Evolutionary conservation across 169 alveolate species (phyloP), one percentile per base, ranked within the genome.

Genomic region (Eimeria praecox): DNA sequence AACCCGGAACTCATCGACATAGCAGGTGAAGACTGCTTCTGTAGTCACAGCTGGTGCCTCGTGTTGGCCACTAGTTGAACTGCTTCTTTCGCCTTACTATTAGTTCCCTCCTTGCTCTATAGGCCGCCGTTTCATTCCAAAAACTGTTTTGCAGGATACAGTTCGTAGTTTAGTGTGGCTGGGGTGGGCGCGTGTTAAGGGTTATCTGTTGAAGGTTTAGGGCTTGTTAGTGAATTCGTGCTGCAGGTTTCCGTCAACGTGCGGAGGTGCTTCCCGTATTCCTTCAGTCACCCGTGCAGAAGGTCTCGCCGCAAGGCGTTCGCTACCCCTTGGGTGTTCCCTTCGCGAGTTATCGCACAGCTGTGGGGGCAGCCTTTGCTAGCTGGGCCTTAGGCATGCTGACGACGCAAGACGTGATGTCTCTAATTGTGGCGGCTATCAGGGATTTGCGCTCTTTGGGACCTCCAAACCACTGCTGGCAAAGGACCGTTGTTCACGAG

Each of bases 391-490:
- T 93, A 44, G 89, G 80, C 20, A 93, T 93, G 93, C 42, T 93
- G 4, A 62, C 96, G 62, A 38, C 78, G n/a, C 96, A 93, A 35
- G 96, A 93, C 64, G 83, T 93, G 14, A 30, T 93, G 66, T 78
- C 89, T 27, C 64, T 82, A 16, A 85, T 80, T 38, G 77, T 93
- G 69, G 92, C 96, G 14, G 71, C 93, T 38, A 82, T 93, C 38
- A 66, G 96, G 35, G 96, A 93, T 66, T 66, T 64, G 64, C 96
- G 96, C 30, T 93, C 96, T 16, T 75, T 93, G 56, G 96, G 96
- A 14, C 96, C 96, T 5, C 88, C 96, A 22, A 56, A 33, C 35
- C 77, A 87, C 86, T 93, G 96, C 78, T 85, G 92, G 92, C 92
- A 85, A 38, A 33, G 80, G 56, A 85, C 80, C 24, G 52, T 59